Evolutionary conservation across 805 yeast species (phyloP), one percentile per base, ranked within the genome.

Genomic region (Tetrapisispora taiwanensis): DNA sequence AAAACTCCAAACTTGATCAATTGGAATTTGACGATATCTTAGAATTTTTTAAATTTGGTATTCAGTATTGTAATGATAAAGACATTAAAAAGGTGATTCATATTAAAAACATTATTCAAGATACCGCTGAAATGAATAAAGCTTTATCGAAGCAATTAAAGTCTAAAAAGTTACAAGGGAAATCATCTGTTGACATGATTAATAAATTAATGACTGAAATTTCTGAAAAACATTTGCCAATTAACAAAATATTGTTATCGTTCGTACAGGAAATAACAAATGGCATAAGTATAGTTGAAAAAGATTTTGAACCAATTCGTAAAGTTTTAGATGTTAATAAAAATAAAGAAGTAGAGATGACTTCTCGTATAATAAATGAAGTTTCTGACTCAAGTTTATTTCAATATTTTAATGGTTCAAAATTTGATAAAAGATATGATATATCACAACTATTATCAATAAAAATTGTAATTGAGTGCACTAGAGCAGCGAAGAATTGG

Each of bases 401-500:
- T 1, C 32, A 30, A 3, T 51, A 46, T 18, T 58, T 62, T 41
- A 46, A 53, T 36, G 70, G 69, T n/a, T 61, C 58, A 4, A 40
- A 41, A 0, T 27, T 45, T 6, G 70, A 66, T 46, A 47, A 50
- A 3, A 57, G 76, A 41, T 61, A 70, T 5, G 37, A 33, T 8
- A 55, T 59, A 35, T 43, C 49, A 4, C 65, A 61, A 8, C 66
- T 58, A 7, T 53, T 52, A 27, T 54, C 52, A 48, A 27, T 54
- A 52, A 43, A 48, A 49, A 33, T 48, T 9, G 36, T 48, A 24
- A 38, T 26, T 20, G 41, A 49, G 15, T 42, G 39, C 37, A 41
- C 46, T 26, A 48, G 48, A 46, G 36, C 30, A 20, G 44, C 51
- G 19, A 52, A 50, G 38, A 13, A 24, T 2, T 52, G 55, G 58